Evolutionary conservation across 768 basidiomycete genomes (phyloP).

Genomic region (Lentinula lateritia): DNA sequence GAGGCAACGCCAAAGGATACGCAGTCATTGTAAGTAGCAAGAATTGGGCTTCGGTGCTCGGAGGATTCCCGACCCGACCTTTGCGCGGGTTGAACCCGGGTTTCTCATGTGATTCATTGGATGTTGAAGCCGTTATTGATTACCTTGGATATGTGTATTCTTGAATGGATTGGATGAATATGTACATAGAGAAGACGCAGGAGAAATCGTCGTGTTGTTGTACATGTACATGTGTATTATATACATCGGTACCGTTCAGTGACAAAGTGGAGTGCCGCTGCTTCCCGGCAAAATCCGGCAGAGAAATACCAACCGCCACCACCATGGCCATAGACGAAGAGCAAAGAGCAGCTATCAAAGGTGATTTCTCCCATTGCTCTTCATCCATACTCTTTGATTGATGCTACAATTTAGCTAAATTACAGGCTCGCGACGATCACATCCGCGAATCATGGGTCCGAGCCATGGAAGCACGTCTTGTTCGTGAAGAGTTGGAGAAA

Average conservation of each 20-base stretch:
- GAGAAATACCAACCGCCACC: constrained; percentile 14
- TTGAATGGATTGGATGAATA: too few relatives aligned
- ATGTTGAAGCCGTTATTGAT: too few relatives aligned
- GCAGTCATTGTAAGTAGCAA: constrained; percentile 23
- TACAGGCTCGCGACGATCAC: constrained; percentile 65
- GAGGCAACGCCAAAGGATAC: constrained; percentile 46
- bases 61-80: not conserved
- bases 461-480: constrained; percentile 88
- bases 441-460: constrained; percentile 92
- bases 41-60: not conserved
- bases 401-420: constrained; percentile 37
- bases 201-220: too few relatives aligned
- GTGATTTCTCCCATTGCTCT: constrained; percentile 19
- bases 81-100: not conserved
- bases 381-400: not conserved
- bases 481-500: constrained; percentile 82
- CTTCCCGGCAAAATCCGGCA: not conserved
- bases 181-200: too few relatives aligned
- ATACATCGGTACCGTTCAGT: too few relatives aligned
- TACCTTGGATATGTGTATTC: too few relatives aligned
- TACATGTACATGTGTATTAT: not conserved
- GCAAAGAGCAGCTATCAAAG: constrained; percentile 44
- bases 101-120: not conserved
- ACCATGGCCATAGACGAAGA: constrained; percentile 37
- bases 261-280: too few relatives aligned